Evolutionary conservation across 176 grass and related monocot genomes (phyloP).

Genomic region (Areca catechu): DNA sequence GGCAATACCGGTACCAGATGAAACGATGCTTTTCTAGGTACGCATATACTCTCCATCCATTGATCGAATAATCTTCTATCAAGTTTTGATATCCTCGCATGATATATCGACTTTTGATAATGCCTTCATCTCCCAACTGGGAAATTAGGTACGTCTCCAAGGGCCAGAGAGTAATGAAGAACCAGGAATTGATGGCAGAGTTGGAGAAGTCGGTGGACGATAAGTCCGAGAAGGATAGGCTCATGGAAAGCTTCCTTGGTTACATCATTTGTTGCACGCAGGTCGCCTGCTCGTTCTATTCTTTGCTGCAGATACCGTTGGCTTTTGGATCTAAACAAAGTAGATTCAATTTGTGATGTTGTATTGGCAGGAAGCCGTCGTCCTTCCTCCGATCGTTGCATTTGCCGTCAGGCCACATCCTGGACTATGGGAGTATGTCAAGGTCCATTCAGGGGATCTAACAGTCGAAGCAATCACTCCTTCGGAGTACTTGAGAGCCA

Average conservation of each 20-base stretch:
- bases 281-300: conserved; percentile 18
- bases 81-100: no score
- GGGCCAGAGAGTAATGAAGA: conserved; percentile 85
- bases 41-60: not conserved
- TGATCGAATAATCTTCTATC: no score
- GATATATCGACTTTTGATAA: no score
- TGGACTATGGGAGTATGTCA: conserved; percentile 90
- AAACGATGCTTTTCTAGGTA: conserved; percentile 66
- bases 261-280: conserved; percentile 80
- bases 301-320: not conserved
- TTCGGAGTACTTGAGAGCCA: conserved; percentile 76
- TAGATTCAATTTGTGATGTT: conserved; percentile 9
- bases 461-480: conserved; percentile 70
- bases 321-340: not conserved
- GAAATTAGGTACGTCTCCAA: conserved; percentile 63
- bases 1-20: conserved; percentile 92
- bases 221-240: conserved; percentile 68
- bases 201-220: conserved; percentile 91
- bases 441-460: conserved; percentile 60
- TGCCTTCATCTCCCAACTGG: no score
- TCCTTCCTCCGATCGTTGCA: conserved; percentile 67
- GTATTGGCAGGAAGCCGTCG: conserved; percentile 69
- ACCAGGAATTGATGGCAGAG: conserved; percentile 71
- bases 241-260: conserved; percentile 82
- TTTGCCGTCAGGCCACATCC: conserved; percentile 80